Evolutionary conservation across 345 rosid species (phyloP).

Genomic region (Hibiscus tridactylites): DNA sequence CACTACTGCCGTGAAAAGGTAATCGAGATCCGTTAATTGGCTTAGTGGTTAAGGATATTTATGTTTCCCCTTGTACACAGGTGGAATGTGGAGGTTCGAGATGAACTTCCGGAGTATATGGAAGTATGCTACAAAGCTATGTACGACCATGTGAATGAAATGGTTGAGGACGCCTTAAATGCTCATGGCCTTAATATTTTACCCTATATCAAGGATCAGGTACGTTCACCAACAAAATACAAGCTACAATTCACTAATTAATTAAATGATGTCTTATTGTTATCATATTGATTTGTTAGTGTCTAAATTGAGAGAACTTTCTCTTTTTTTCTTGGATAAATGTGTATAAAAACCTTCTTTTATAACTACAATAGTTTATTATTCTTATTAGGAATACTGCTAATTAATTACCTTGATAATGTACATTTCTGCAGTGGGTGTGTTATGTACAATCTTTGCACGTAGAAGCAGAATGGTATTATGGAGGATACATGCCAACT

Average conservation of each 20-base stretch:
- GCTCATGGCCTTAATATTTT: neutral
- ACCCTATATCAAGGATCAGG: constrained; percentile 7
- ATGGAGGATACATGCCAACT: constrained; percentile 1
- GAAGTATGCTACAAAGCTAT: neutral
- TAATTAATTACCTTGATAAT: no score
- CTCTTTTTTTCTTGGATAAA: no score
- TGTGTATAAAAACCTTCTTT: no score
- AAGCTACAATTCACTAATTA: neutral
- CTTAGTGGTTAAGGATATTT: no score
- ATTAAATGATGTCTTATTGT: neutral
- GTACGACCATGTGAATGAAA: constrained; percentile 3
- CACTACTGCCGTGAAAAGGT: neutral
- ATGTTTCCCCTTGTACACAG: neutral
- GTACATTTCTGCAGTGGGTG: neutral
- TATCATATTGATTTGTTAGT: no score
- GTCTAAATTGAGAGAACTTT: no score
- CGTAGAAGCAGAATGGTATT: neutral
- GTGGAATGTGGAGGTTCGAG: neutral
- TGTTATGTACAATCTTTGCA: neutral
- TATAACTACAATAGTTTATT: no score
- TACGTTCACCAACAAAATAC: neutral
- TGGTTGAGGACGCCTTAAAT: neutral
- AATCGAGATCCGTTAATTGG: neutral
- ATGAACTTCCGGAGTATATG: constrained; percentile 5
- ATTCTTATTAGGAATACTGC: no score